phyloP scores from a whole-genome alignment of 2,329 filamentous ascomycete genomes.

The Tothia fuscella region DNA sequence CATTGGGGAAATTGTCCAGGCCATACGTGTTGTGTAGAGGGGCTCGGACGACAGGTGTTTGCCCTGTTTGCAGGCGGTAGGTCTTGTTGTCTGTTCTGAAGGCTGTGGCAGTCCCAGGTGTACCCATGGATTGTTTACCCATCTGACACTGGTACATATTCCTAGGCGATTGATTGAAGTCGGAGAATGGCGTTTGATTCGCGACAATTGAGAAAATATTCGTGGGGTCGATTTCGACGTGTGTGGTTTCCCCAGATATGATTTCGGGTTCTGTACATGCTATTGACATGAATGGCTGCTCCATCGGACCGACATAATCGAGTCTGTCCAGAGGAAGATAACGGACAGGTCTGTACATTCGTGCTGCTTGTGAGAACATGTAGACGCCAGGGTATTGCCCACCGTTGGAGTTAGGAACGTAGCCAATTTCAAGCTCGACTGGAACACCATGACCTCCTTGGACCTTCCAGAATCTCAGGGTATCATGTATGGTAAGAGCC shows the following conservation, averaged over 20 bases:
- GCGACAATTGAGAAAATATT: conserved; percentile 96
- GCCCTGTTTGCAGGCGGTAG: conserved; percentile 87
- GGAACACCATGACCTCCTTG: conserved; percentile 73
- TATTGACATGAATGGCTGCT: conserved; percentile 98
- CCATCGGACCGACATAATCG: conserved; percentile 83
- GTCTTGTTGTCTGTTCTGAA: conserved; percentile 96
- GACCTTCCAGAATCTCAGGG: conserved; percentile 90
- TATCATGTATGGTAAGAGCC: conserved; percentile 70
- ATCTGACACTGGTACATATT: conserved; percentile 99
- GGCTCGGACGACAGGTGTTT: conserved; percentile 85
- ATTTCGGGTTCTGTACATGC: conserved; percentile 83
- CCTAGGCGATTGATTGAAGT: conserved; percentile 95
- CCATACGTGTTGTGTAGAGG: conserved; percentile 94
- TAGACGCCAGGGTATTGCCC: conserved; percentile 96
- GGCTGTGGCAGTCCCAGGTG: conserved; percentile 69
- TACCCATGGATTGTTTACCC: conserved; percentile 99
- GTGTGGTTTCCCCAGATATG: conserved; percentile 75
- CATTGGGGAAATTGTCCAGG: conserved; percentile 96
- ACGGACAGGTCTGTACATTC: conserved; percentile 86
- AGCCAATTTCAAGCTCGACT: conserved; percentile 77
- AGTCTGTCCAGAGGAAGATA: conserved; percentile 77
- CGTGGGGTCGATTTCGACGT: conserved; percentile 88
- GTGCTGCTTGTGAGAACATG: conserved; percentile 73
- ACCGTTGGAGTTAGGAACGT: conserved; percentile 73
- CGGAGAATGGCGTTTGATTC: conserved; percentile 97